Evolutionary conservation across 208 protist species (phyloP).

Genomic region (Leishmania guyanensis): DNA sequence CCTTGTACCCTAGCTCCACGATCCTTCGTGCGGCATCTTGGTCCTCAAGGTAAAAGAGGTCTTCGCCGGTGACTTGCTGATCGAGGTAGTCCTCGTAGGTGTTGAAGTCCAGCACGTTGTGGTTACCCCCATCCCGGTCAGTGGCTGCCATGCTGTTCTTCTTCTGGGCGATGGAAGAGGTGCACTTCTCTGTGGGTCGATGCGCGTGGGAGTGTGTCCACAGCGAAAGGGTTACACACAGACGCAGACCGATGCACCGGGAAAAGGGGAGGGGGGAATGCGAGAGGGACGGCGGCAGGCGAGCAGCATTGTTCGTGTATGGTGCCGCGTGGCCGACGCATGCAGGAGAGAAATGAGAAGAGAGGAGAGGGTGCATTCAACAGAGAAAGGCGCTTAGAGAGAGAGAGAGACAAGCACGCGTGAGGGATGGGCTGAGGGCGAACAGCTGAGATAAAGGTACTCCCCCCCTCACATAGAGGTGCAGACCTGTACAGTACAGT

Average conservation of each 20-base stretch:
- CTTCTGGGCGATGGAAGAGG: background rate
- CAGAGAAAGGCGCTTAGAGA: background rate
- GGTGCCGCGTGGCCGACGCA: background rate
- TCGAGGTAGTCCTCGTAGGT: slow-evolving; percentile 94
- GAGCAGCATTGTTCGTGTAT: background rate
- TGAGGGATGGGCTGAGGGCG: background rate
- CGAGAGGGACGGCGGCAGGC: background rate
- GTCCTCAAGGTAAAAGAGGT: slow-evolving; percentile 92
- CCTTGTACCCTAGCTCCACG: slow-evolving; percentile 97
- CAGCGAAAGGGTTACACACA: background rate
- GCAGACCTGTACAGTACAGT: background rate
- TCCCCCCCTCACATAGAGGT: background rate
- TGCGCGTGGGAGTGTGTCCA: background rate
- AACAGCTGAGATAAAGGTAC: background rate
- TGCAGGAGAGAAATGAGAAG: background rate
- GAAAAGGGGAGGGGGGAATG: too few relatives aligned
- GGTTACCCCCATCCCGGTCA: slow-evolving; percentile 51
- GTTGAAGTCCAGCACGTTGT: slow-evolving; percentile 82
- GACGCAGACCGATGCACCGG: too few relatives aligned
- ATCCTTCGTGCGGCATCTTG: slow-evolving; percentile 95
- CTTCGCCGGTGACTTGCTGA: slow-evolving; percentile 84
- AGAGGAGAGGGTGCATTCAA: background rate
- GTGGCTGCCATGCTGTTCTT: slow-evolving; percentile 12
- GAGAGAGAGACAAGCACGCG: background rate
- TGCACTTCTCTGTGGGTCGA: background rate